Evolutionary conservation across 140 eudicot species (phyloP), one percentile per base, ranked within the genome.

Genomic region (Stevia rebaudiana): DNA sequence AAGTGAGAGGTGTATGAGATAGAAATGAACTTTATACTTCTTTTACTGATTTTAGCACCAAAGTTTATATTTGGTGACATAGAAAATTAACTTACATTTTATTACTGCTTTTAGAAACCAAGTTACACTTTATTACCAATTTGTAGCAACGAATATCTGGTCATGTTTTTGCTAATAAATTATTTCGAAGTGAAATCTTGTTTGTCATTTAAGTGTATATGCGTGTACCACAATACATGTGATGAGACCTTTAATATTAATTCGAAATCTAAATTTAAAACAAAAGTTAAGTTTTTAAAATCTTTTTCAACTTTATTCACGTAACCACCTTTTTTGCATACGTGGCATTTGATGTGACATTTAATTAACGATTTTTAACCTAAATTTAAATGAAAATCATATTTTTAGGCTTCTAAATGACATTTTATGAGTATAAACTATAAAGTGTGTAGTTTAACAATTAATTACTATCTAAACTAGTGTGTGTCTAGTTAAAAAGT

Each of bases 71-170:
- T 16, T 6, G 6, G 9, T 6, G 6, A 35, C 39, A 35, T 40
- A 40, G 46, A 40, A 8, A 40, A 40, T 28, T 1, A 40, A 40
- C n/a, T 40, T 40, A 11, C 46, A 10, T 40, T 12, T 8, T 40
- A 10, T 40, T 40, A 40, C 15, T 8, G 44, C 44, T 40, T 40
- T 40, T 40, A 40, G 44, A 24, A 5, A 17, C 53, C 53, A 33
- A 48, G 55, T 49, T 49, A 3, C 61, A 54, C 28, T 54, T 54
- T 54, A 54, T 25, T 54, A n/a, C 61, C n/a, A 1, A 28, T 30
- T 25, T 25, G 28, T 13, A 25, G 39, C 40, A 6, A 54, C 21
- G 6, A n/a, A 8, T 13, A 11, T 12, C 39, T 0, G 12, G 4
- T 30, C 21, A 24, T 28, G 16, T 54, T 28, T 18, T 54, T 25